Conservation (phyloP, 73 alveolate genomes). For the Paramecium tetraurelia region DNA sequence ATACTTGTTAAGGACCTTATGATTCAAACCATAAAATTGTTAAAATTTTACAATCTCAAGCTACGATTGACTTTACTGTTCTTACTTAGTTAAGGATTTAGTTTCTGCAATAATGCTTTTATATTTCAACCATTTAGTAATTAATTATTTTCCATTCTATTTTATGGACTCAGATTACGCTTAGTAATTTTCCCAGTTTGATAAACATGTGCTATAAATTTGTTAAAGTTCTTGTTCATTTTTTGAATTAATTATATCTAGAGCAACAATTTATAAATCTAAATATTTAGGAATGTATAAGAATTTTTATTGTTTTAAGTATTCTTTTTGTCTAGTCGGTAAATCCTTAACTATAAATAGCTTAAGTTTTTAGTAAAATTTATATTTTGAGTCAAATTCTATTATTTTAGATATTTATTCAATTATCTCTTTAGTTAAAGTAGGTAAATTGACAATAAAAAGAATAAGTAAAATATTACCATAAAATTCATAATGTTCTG, state of each 20-base stretch:
- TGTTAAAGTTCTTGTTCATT: neutral
- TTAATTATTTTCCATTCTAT: neutral
- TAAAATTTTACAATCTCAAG: neutral
- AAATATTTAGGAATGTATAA: neutral
- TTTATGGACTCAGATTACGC: neutral
- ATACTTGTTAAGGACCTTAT: neutral
- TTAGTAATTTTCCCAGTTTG: neutral
- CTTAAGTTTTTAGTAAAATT: neutral
- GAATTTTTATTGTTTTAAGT: neutral
- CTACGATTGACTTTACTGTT: neutral
- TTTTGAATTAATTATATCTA: neutral
- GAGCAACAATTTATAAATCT: neutral
- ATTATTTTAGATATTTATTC: neutral
- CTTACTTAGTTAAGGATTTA: neutral
- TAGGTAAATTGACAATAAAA: neutral
- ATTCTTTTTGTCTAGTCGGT: neutral
- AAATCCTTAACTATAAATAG: neutral
- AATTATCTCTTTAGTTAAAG: neutral
- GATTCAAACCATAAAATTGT: neutral
- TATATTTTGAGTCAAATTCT: neutral
- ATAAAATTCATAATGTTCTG: neutral
- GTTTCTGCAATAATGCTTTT: neutral
- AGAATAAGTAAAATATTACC: neutral
- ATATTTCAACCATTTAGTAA: neutral
- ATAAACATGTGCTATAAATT: neutral